Conservation (phyloP, 2,329 filamentous ascomycete species). For the Aphanocladium album region DNA sequence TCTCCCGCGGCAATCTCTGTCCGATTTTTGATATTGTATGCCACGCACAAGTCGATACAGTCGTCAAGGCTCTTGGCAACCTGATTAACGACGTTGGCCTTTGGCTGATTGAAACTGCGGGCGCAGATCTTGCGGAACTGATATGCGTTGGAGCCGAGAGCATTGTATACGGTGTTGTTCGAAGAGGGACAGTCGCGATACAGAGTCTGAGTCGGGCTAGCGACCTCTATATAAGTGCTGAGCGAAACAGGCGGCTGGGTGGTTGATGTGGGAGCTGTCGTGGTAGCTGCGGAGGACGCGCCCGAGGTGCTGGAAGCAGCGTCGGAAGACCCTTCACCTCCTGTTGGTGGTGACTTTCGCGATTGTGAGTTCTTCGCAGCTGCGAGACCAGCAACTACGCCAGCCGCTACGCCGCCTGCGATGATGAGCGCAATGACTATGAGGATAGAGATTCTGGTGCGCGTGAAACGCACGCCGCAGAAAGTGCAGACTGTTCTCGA, state of each 20-base stretch:
- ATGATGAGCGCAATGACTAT: background rate
- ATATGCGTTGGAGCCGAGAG: background rate
- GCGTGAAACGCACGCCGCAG: background rate
- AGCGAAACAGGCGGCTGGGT: background rate
- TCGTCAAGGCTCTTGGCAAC: constrained; percentile 12
- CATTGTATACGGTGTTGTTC: constrained; percentile 12
- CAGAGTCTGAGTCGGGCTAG: constrained; percentile 7
- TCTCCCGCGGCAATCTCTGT: constrained; percentile 4
- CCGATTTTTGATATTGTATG: constrained; percentile 14
- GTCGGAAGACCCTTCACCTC: background rate
- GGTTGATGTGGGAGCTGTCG: background rate
- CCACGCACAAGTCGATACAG: constrained; percentile 13
- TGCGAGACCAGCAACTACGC: background rate
- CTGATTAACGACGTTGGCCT: constrained; percentile 8
- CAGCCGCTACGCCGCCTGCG: background rate
- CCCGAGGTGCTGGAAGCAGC: background rate
- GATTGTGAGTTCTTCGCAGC: background rate
- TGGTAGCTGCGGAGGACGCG: background rate
- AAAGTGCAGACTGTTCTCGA: background rate
- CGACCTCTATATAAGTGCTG: constrained; percentile 1
- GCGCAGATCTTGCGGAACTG: constrained; percentile 15
- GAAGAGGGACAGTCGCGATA: constrained; percentile 15
- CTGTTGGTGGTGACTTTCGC: background rate
- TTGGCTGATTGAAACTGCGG: background rate
- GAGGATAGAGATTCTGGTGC: background rate